These are phyloP conservation scores for Neonothopanus nambi DNA, from an alignment of 1,284 basidiomycete genomes.

Conservation along the genomic window DNA sequence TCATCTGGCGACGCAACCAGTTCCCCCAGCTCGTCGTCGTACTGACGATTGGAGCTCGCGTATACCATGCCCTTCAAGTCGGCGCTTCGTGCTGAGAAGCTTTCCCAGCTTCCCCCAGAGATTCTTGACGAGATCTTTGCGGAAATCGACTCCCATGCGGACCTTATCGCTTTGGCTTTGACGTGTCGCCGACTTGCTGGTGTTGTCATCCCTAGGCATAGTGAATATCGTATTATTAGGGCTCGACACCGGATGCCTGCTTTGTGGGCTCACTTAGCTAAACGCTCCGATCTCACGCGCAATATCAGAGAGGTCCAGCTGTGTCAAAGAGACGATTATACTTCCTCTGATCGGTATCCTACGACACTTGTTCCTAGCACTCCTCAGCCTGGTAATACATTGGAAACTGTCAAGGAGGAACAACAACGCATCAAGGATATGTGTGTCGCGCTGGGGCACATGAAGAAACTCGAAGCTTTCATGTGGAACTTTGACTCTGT, in stretches of 20 bases:
- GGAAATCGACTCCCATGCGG: slow-evolving; percentile 37
- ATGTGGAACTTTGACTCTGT: slow-evolving; percentile 31
- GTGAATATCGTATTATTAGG: slow-evolving; percentile 47
- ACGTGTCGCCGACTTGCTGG: slow-evolving; percentile 34
- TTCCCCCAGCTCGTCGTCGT: too few relatives aligned
- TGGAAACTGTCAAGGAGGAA: slow-evolving; percentile 25
- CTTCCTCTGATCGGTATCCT: slow-evolving; percentile 37
- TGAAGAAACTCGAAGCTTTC: slow-evolving; percentile 39
- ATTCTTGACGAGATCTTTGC: slow-evolving; percentile 47
- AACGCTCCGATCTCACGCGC: slow-evolving; percentile 42
- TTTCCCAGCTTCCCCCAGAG: slow-evolving; percentile 33
- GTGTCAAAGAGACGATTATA: slow-evolving; percentile 33
- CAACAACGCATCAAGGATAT: slow-evolving; percentile 35
- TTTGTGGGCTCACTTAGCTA: slow-evolving; percentile 51
- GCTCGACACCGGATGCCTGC: slow-evolving; percentile 37
- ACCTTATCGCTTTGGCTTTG: slow-evolving; percentile 46
- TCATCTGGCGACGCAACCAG: too few relatives aligned
- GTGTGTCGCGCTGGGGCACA: slow-evolving; percentile 38
- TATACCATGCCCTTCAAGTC: too few relatives aligned
- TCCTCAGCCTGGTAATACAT: slow-evolving; percentile 7
- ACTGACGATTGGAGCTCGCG: too few relatives aligned
- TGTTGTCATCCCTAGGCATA: slow-evolving; percentile 46
- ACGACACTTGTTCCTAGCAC: slow-evolving; percentile 27
- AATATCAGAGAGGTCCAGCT: slow-evolving; percentile 43
- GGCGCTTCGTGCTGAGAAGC: too few relatives aligned